Percentiles rank a stretch among this genome's conserved stretches.
Evolutionary conservation across 257 asterid genomes (phyloP).

Genomic region (Nicotiana sylvestris): DNA sequence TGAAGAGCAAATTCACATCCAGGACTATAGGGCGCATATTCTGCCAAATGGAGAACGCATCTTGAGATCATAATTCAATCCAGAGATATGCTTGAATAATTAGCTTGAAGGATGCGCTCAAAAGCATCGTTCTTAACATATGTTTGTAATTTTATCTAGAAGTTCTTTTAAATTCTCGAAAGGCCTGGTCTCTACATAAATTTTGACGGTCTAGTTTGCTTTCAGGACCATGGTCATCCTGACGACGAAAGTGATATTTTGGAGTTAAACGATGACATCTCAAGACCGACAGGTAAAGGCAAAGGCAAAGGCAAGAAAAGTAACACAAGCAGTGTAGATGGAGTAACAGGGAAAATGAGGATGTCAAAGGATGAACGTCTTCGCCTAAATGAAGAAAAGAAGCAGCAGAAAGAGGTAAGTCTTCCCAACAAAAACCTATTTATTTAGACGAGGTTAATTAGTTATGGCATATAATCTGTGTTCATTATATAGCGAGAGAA

Average conservation of each 20-base stretch:
- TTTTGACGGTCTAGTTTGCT: neutral
- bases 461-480: constrained; percentile 14
- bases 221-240: constrained; percentile 38
- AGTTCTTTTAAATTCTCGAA: neutral
- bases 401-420: constrained; percentile 68
- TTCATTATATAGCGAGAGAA: constrained; percentile 61
- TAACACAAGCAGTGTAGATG: constrained; percentile 33
- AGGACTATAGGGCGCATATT: neutral
- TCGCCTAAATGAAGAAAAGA: constrained; percentile 74
- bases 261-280: constrained; percentile 24
- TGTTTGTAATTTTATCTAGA: neutral
- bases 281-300: constrained; percentile 31
- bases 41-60: neutral
- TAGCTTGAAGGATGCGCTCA: neutral
- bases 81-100: neutral
- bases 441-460: constrained; percentile 4
- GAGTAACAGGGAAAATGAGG: constrained; percentile 35
- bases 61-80: neutral
- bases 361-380: constrained; percentile 71
- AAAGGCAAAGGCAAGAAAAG: constrained; percentile 27
- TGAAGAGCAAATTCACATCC: neutral
- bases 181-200: neutral
- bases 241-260: constrained; percentile 29
- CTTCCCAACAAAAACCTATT: constrained; percentile 9
- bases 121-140: neutral